Conservation (phyloP, 2,329 filamentous ascomycete species). For the Cryphonectria naterciae region DNA sequence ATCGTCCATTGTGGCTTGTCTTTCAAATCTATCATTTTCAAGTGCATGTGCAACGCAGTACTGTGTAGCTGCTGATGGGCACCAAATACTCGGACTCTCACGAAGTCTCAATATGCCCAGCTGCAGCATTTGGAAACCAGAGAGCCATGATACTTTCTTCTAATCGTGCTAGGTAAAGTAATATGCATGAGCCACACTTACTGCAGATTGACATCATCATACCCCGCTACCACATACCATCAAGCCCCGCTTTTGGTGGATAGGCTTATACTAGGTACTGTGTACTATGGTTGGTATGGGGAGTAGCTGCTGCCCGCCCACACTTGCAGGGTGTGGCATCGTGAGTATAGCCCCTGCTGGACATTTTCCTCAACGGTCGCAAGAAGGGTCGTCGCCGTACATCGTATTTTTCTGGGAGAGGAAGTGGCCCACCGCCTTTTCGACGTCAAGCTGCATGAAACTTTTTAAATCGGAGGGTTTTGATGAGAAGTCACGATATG, state of each 20-base stretch:
- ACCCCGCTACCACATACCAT: background rate
- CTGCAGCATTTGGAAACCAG: too few relatives aligned
- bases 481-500: background rate
- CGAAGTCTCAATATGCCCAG: background rate
- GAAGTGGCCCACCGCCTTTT: constrained; percentile 24
- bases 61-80: background rate
- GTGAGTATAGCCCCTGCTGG: background rate
- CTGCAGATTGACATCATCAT: constrained; percentile 19
- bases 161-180: background rate
- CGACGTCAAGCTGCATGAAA: constrained; percentile 27
- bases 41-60: background rate
- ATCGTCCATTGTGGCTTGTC: too few relatives aligned
- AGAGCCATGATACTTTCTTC: constrained; percentile 1
- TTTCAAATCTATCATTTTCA: background rate
- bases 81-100: background rate
- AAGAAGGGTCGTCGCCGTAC: background rate
- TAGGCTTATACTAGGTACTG: background rate
- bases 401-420: too few relatives aligned
- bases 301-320: background rate
- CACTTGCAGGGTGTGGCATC: background rate
- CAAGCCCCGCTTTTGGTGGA: background rate
- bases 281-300: too few relatives aligned
- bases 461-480: background rate
- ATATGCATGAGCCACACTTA: background rate
- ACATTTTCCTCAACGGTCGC: background rate